A percentile compares a stretch with the other conserved stretches of the same genome.
These are phyloP conservation scores for Ceratobasidium sp. DNA, from an alignment of 1,284 basidiomycete species.

Conservation along the genomic window DNA sequence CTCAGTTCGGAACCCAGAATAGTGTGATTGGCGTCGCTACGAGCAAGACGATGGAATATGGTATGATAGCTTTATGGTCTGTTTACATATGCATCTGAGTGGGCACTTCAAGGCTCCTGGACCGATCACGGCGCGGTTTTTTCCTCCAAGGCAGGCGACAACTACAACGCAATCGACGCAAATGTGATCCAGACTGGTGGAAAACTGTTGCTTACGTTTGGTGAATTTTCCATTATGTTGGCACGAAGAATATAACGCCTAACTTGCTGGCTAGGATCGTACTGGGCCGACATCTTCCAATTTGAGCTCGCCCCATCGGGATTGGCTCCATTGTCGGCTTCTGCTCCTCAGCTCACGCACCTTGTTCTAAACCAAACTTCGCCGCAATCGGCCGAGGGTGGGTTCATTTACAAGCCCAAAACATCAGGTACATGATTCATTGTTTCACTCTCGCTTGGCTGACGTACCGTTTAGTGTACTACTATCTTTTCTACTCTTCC, in stretches of 20 bases:
- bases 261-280: conserved; percentile 27
- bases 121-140: conserved; percentile 56
- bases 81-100: background rate
- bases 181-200: conserved; percentile 43
- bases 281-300: conserved; percentile 47
- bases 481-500: conserved; percentile 46
- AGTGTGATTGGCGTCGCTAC: conserved; percentile 57
- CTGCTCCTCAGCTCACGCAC: conserved; percentile 40
- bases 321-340: conserved; percentile 31
- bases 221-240: conserved; percentile 1
- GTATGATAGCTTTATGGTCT: conserved; percentile 31
- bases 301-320: conserved; percentile 46
- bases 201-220: conserved; percentile 40
- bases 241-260: background rate
- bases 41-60: conserved; percentile 55
- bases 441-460: background rate
- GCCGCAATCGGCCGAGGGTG: conserved; percentile 46
- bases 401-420: conserved; percentile 45
- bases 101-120: conserved; percentile 51
- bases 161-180: conserved; percentile 55
- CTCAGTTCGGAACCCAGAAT: conserved; percentile 55
- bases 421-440: conserved; percentile 7
- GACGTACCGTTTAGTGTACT: conserved; percentile 6
- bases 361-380: conserved; percentile 45
- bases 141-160: conserved; percentile 52